Conservation (phyloP, 2,329 filamentous ascomycete species). For the Arthrobotrys iridis region DNA sequence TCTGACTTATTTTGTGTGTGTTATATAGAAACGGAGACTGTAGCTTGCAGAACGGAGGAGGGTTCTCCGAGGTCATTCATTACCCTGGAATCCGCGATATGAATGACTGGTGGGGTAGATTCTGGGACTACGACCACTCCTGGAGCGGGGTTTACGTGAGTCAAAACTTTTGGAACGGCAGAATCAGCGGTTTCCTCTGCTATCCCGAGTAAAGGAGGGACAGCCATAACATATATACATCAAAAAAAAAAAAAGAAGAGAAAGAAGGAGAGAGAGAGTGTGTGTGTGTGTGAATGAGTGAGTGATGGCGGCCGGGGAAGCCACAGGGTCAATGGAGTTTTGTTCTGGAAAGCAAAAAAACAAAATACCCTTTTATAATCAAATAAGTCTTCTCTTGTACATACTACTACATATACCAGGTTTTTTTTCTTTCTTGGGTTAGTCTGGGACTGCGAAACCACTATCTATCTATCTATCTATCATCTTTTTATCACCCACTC, state of each 20-base stretch:
- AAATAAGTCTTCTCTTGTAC: conserved; percentile 2
- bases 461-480: too few species aligned
- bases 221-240: neutral
- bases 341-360: neutral
- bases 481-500: too few species aligned
- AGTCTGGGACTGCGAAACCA: too few species aligned
- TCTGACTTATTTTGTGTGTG: neutral
- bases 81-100: conserved; percentile 27
- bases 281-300: too few species aligned
- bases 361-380: too few species aligned
- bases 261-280: neutral
- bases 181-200: conserved; percentile 37
- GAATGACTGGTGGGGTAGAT: neutral
- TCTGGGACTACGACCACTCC: conserved; percentile 21
- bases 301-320: neutral
- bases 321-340: neutral
- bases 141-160: conserved; percentile 3
- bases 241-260: neutral
- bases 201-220: conserved; percentile 13
- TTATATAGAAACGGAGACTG: conserved; percentile 27
- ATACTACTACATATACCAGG: neutral
- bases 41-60: conserved; percentile 15
- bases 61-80: conserved; percentile 32
- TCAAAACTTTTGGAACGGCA: conserved; percentile 17
- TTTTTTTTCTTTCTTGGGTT: too few species aligned